These are phyloP conservation scores for Xylariaceae sp. DNA, from an alignment of 2,329 filamentous ascomycete species.

Conservation along the genomic window DNA sequence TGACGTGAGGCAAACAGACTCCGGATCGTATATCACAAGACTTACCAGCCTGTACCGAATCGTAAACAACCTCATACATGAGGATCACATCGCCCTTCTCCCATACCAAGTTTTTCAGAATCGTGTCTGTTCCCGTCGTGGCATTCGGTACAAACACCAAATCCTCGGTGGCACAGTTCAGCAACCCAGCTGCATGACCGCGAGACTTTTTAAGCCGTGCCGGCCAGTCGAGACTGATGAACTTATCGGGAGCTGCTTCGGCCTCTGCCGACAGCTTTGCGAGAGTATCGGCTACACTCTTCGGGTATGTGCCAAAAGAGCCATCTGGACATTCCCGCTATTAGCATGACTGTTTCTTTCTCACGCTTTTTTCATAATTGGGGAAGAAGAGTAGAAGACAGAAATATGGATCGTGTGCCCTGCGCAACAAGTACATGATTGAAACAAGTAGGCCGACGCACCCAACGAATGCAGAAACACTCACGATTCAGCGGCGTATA, in stretches of 20 bases:
- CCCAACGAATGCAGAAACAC: no score
- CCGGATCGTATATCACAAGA: slow-evolving; percentile 36
- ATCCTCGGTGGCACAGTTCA: slow-evolving; percentile 20
- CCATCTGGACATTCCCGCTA: slow-evolving; percentile 13
- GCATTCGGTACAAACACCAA: slow-evolving; percentile 62
- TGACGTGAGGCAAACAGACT: no score
- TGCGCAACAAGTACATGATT: no score
- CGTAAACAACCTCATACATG: slow-evolving; percentile 62
- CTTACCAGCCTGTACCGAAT: slow-evolving; percentile 56
- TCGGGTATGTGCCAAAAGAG: slow-evolving; percentile 26
- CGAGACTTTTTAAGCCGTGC: slow-evolving; percentile 19
- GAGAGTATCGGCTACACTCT: slow-evolving; percentile 20
- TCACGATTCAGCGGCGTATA: slow-evolving; percentile 28
- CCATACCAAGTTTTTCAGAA: slow-evolving; percentile 58
- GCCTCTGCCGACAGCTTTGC: slow-evolving; percentile 20
- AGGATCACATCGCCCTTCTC: slow-evolving; percentile 54
- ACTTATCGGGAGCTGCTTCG: slow-evolving; percentile 27
- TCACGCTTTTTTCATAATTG: no score
- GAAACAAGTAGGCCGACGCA: no score
- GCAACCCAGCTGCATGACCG: slow-evolving; percentile 11
- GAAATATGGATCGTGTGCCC: no score
- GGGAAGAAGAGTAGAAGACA: no score
- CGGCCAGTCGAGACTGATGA: slow-evolving; percentile 26
- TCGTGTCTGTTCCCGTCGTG: slow-evolving; percentile 59
- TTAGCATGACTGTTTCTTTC: no score